These are phyloP conservation scores for Ganoderma meredithae DNA, from an alignment of 1,284 basidiomycete genomes.

Conservation along the genomic window DNA sequence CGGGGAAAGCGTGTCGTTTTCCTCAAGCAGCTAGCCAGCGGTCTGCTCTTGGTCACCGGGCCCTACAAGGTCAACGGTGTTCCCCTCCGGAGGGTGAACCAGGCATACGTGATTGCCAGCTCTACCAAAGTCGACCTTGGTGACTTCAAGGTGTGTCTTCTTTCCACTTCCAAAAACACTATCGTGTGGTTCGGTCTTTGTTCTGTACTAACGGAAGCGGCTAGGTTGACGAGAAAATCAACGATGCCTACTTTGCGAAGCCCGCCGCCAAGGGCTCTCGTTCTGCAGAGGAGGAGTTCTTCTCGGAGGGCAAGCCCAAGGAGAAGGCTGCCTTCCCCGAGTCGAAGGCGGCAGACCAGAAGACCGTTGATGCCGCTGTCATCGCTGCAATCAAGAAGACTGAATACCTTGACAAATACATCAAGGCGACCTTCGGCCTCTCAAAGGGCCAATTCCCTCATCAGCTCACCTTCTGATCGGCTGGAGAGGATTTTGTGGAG, in stretches of 20 bases:
- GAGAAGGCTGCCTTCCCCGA: slow-evolving; percentile 91
- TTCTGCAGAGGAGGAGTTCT: slow-evolving; percentile 96
- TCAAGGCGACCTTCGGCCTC: slow-evolving; percentile 93
- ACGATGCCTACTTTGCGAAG: slow-evolving; percentile 97
- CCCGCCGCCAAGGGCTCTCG: slow-evolving; percentile 69
- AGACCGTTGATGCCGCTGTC: slow-evolving; percentile 88
- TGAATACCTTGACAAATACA: slow-evolving; percentile 92
- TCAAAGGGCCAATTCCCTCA: slow-evolving; percentile 96
- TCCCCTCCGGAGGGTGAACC: slow-evolving; percentile 97
- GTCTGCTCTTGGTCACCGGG: slow-evolving; percentile 95
- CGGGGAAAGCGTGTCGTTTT: slow-evolving; percentile 98
- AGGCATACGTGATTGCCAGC: slow-evolving; percentile 99
- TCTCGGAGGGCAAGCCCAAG: slow-evolving; percentile 93
- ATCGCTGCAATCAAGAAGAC: slow-evolving; percentile 93
- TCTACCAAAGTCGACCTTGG: slow-evolving; percentile 94
- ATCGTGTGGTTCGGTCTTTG: neutral
- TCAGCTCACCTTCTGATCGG: slow-evolving; percentile 80
- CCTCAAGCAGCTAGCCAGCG: slow-evolving; percentile 95
- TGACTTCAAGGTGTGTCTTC: slow-evolving; percentile 67
- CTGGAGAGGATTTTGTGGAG: slow-evolving; percentile 24
- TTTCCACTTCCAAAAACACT: neutral
- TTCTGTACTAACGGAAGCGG: neutral
- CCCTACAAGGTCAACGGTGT: slow-evolving; percentile 99
- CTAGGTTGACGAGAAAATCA: slow-evolving; percentile 88
- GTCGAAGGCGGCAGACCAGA: slow-evolving; percentile 93